Base-by-base conservation (phyloP, 495 filamentous ascomycete genomes). In the Oleoguttula mirabilis region DNA sequence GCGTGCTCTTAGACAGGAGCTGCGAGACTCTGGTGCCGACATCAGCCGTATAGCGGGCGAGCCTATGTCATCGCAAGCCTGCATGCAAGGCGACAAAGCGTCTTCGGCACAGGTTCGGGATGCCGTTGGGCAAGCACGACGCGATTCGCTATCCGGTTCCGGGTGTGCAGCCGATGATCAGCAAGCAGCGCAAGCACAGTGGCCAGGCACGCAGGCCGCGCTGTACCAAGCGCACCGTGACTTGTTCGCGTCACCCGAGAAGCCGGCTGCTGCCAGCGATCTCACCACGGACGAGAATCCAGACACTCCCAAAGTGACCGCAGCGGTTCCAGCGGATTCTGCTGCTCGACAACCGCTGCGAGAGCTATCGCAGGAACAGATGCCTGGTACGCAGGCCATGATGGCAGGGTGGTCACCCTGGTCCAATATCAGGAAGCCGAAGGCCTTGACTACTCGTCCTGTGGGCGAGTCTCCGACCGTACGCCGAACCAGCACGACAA, bases 391-490 rank as follows among this genome's bases (percentile, higher is more conserved):
- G 19, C 50, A 53, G 37, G 36, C 34, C 5, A 34, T 53, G 19
- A 16, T 48, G 2, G 45, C 16, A 2, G 44, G 25, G 1, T 53
- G 45, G 19, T 31, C 31, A 21, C 43, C 43, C 10, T 53, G 39
- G 44, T 53, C 50, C 5, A 25, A 33, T 1, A 23, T 53, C 3
- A 53, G 46, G 44, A 52, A 47, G 36, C 43, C 41, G 19, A 21
- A 1, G 23, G 31, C n/a, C n/a, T n/a, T n/a, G n/a, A n/a, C n/a
- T n/a, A n/a, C n/a, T n/a, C n/a, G n/a, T n/a, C n/a, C n/a, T n/a
- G n/a, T n/a, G n/a, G n/a, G n/a, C n/a, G n/a, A n/a, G n/a, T n/a
- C n/a, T n/a, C n/a, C n/a, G n/a, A n/a, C n/a, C n/a, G n/a, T n/a
- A 2, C 7, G 21, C 23, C 20, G 21, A 3, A 12, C 19, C 32